phyloP scores from a whole-genome alignment of 1,284 basidiomycete genomes.

The Athelia psychrophila region DNA sequence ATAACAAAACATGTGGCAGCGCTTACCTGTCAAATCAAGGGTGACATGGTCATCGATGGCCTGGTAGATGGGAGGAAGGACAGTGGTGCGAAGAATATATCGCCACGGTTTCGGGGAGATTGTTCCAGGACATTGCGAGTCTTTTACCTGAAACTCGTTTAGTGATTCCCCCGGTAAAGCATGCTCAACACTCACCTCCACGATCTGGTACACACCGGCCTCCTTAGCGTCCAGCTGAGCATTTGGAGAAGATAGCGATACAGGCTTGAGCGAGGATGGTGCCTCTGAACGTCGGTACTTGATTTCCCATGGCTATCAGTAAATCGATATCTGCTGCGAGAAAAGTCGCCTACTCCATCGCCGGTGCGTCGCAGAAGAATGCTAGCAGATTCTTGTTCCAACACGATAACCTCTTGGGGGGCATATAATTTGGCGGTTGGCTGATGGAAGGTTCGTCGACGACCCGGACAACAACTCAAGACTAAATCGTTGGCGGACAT shows the following conservation, averaged over 20 bases:
- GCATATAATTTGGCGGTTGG: slow-evolving; percentile 86
- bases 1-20: neutral
- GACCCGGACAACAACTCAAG: slow-evolving; percentile 3
- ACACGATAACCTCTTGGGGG: slow-evolving; percentile 59
- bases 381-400: slow-evolving; percentile 73
- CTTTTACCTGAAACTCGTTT: slow-evolving; percentile 54
- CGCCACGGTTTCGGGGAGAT: slow-evolving; percentile 56
- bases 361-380: slow-evolving; percentile 85
- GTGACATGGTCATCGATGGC: slow-evolving; percentile 78
- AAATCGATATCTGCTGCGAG: neutral
- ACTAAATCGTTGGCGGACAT: slow-evolving; percentile 64
- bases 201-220: slow-evolving; percentile 74
- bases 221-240: slow-evolving; percentile 65
- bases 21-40: slow-evolving; percentile 71
- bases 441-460: slow-evolving; percentile 55
- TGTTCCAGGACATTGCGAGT: slow-evolving; percentile 82
- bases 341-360: slow-evolving; percentile 63
- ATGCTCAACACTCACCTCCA: slow-evolving; percentile 46
- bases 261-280: slow-evolving; percentile 42
- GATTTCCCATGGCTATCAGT: slow-evolving; percentile 76
- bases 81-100: slow-evolving; percentile 59
- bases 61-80: slow-evolving; percentile 79
- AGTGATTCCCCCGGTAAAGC: neutral
- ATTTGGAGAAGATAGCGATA: slow-evolving; percentile 62
- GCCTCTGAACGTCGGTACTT: slow-evolving; percentile 63